A percentile compares a stretch with the other conserved stretches of the same genome.
These are phyloP conservation scores for Plasmodium reichenowi DNA, from an alignment of 169 alveolate species.

Conservation along the genomic window DNA sequence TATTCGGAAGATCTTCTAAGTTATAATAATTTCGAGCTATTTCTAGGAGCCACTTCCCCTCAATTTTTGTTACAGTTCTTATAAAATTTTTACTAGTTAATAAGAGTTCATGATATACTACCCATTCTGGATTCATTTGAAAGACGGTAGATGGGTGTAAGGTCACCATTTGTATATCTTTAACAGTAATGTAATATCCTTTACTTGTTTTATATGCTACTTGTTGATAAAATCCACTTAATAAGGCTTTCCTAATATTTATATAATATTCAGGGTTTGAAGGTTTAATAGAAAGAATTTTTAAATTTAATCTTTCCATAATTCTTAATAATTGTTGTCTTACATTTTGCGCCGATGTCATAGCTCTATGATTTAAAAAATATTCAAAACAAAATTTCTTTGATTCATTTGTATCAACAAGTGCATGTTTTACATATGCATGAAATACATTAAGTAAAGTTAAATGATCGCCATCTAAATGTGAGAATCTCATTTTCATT, in stretches of 20 bases:
- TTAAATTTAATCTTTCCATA: conserved; percentile 86
- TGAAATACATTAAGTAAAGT: conserved; percentile 93
- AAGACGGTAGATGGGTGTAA: conserved; percentile 98
- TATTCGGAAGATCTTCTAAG: conserved; percentile 68
- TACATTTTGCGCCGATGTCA: conserved; percentile 93
- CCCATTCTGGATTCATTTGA: conserved; percentile 97
- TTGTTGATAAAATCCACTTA: conserved; percentile 95
- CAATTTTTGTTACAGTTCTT: conserved; percentile 94
- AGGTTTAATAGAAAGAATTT: conserved; percentile 68
- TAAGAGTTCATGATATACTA: conserved; percentile 97
- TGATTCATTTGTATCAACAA: conserved; percentile 82
- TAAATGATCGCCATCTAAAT: conserved; percentile 98
- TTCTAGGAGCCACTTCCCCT: conserved; percentile 93
- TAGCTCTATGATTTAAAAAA: conserved; percentile 91
- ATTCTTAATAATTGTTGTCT: conserved; percentile 91
- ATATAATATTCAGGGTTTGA: conserved; percentile 48
- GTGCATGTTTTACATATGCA: conserved; percentile 39
- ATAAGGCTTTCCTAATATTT: conserved; percentile 63
- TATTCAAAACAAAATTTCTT: conserved; percentile 93
- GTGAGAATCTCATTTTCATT: conserved; percentile 94
- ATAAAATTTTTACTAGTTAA: conserved; percentile 97
- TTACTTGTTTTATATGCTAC: conserved; percentile 92
- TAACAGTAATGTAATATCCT: conserved; percentile 95
- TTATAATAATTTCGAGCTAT: conserved; percentile 67
- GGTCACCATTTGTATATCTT: conserved; percentile 97